Conservation (phyloP, 495 filamentous ascomycete species). For the Penicillium steckii region DNA sequence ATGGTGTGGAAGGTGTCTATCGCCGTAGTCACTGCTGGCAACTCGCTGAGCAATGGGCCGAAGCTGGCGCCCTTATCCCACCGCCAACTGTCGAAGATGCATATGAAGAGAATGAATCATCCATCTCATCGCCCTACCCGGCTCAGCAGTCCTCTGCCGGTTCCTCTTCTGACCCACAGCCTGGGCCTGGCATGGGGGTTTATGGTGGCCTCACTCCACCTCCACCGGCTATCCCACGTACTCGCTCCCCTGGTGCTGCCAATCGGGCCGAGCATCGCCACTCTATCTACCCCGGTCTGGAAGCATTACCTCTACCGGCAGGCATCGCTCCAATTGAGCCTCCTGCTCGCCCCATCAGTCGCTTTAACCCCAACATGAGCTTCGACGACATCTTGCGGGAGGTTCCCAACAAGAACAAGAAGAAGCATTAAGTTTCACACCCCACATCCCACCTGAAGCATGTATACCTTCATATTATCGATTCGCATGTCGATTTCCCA, state of each 20-base stretch:
- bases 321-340: slow-evolving; percentile 49
- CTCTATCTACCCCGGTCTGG: slow-evolving; percentile 49
- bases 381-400: slow-evolving; percentile 53
- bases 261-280: slow-evolving; percentile 35
- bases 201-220: slow-evolving; percentile 32
- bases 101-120: slow-evolving; percentile 42
- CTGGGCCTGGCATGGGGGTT: slow-evolving; percentile 27
- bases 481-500: slow-evolving; percentile 3
- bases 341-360: slow-evolving; percentile 36
- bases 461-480: slow-evolving; percentile 1
- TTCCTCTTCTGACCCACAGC: slow-evolving; percentile 32
- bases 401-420: slow-evolving; percentile 41
- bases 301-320: slow-evolving; percentile 50
- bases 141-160: slow-evolving; percentile 44
- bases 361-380: slow-evolving; percentile 51
- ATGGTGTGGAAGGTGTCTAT: slow-evolving; percentile 87
- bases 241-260: slow-evolving; percentile 37
- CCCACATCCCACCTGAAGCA: background rate
- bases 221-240: slow-evolving; percentile 43
- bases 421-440: slow-evolving; percentile 34
- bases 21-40: slow-evolving; percentile 91
- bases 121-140: slow-evolving; percentile 43
- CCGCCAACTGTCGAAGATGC: slow-evolving; percentile 41
- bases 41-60: slow-evolving; percentile 72
- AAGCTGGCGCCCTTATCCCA: slow-evolving; percentile 37